phyloP scores from a whole-genome alignment of 352 stramenopile species.

The Globisporangium alternatum region DNA sequence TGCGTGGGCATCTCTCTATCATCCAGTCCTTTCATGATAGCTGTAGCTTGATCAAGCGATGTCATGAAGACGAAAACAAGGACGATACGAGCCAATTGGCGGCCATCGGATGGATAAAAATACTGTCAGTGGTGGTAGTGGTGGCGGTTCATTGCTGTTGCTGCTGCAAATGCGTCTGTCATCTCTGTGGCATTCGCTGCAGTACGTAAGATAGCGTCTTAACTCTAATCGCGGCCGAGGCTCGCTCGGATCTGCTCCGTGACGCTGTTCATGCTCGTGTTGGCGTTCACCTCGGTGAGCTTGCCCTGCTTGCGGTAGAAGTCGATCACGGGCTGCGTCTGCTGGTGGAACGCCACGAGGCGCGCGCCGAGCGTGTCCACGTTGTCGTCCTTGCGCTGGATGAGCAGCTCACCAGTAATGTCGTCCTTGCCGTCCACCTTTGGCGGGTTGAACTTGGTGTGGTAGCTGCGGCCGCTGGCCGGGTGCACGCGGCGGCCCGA shows the following conservation, averaged over 20 bases:
- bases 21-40: not conserved
- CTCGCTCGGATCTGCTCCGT: conserved; percentile 80
- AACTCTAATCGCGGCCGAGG: conserved; percentile 68
- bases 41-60: not conserved
- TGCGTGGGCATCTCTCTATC: not conserved
- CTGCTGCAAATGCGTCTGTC: not conserved
- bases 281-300: conserved; percentile 89
- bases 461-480: conserved; percentile 94
- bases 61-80: not conserved
- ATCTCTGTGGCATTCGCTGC: not conserved
- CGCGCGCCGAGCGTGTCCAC: conserved; percentile 90
- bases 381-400: conserved; percentile 98
- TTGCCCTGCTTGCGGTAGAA: conserved; percentile 87
- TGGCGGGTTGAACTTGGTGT: conserved; percentile 97
- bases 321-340: conserved; percentile 96
- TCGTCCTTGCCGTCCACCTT: conserved; percentile 90
- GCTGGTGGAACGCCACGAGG: conserved; percentile 94
- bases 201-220: not conserved
- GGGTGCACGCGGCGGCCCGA: conserved; percentile 96
- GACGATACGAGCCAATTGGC: not conserved
- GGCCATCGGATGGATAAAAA: not conserved
- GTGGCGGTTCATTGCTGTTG: not conserved
- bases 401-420: conserved; percentile 94
- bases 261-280: conserved; percentile 83
- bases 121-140: not conserved